Percentiles rank a stretch among this genome's conserved stretches.
Conservation (phyloP, 1,284 basidiomycete genomes). For the Papiliotrema fonsecae region DNA sequence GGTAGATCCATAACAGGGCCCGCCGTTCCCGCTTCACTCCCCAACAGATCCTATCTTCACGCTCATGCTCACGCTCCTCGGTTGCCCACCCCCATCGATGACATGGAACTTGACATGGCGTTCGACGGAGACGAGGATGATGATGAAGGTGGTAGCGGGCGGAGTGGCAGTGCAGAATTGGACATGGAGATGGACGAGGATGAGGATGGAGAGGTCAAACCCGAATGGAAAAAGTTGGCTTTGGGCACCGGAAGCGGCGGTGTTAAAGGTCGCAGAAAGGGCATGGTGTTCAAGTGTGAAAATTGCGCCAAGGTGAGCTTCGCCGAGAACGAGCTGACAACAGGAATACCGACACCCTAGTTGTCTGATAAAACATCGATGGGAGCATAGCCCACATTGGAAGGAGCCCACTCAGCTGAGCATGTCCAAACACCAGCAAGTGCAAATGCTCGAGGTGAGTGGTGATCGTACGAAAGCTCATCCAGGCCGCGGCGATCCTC, state of each 20-base stretch:
- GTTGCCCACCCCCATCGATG: conserved; percentile 20
- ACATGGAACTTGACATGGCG: conserved; percentile 45
- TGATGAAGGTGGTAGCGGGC: conserved; percentile 20
- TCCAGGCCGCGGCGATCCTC: conserved; percentile 85
- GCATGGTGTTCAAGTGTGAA: conserved; percentile 85
- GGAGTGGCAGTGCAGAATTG: conserved; percentile 26
- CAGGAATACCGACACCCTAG: conserved; percentile 91
- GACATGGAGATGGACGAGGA: conserved; percentile 40
- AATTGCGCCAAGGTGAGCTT: conserved; percentile 75
- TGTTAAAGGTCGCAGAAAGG: conserved; percentile 59
- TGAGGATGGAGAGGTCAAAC: conserved; percentile 16
- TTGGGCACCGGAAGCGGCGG: conserved; percentile 47
- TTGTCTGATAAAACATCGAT: conserved; percentile 92
- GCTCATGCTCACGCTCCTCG: conserved; percentile 7
- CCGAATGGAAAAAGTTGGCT: conserved; percentile 37
- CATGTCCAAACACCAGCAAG: conserved; percentile 95
- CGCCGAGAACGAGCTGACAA: neutral
- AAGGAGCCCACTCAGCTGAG: conserved; percentile 90
- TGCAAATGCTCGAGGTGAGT: conserved; percentile 84
- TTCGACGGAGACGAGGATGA: conserved; percentile 37
- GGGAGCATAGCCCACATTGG: conserved; percentile 98
- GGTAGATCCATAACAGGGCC: conserved; percentile 9
- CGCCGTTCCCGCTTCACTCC: conserved; percentile 32
- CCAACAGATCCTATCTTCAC: conserved; percentile 16
- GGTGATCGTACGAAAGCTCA: neutral